Conservation (phyloP, 306 rosid species). For the Castanea sativa region DNA sequence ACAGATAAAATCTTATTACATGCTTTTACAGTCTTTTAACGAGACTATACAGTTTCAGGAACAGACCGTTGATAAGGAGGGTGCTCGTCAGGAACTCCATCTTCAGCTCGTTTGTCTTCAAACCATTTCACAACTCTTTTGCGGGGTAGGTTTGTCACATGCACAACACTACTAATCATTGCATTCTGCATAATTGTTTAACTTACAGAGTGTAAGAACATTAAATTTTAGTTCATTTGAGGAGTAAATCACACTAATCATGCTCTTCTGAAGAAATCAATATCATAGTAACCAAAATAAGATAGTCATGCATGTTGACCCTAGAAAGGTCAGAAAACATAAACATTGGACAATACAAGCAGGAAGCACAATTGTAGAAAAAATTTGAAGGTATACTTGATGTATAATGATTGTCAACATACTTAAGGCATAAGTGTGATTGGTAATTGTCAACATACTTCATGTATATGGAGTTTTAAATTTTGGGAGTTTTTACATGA, state of each 20-base stretch:
- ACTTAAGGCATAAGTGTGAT: too few species aligned
- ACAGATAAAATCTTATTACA: not conserved
- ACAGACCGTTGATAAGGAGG: constrained; percentile 57
- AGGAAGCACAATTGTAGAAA: not conserved
- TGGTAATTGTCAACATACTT: not conserved
- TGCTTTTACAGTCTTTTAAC: constrained; percentile 4
- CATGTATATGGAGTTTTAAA: not conserved
- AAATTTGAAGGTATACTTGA: not conserved
- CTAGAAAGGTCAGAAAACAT: too few species aligned
- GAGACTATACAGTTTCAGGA: constrained; percentile 29
- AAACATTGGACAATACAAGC: too few species aligned
- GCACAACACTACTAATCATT: constrained; percentile 76
- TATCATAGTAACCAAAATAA: not conserved
- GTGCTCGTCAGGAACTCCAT: constrained; percentile 69
- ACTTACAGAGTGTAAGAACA: constrained; percentile 7
- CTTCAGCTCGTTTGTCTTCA: constrained; percentile 82
- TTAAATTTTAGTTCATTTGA: not conserved
- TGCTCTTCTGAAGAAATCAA: not conserved
- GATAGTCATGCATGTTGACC: too few species aligned
- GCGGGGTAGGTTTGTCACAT: constrained; percentile 84
- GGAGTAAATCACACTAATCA: too few species aligned
- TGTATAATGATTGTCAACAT: not conserved
- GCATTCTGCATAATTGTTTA: constrained; percentile 61
- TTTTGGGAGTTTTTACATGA: not conserved
- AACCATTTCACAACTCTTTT: constrained; percentile 85